phyloP scores from a whole-genome alignment of 768 basidiomycete genomes.

The Gloeophyllum trabeum region DNA sequence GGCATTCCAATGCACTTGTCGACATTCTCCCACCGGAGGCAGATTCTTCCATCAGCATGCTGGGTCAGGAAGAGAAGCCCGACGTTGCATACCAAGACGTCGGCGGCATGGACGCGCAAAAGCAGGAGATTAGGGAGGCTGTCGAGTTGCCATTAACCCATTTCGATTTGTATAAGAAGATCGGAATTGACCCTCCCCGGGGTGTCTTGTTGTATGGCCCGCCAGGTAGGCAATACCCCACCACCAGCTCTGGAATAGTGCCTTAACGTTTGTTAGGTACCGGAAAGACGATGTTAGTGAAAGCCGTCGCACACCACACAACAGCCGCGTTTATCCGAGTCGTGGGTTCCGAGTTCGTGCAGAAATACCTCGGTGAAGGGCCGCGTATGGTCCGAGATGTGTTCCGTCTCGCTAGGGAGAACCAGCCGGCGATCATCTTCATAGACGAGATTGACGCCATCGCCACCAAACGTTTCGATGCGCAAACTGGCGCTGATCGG shows the following conservation, averaged over 20 bases:
- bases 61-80: constrained; percentile 89
- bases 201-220: constrained; percentile 96
- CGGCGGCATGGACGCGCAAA: constrained; percentile 95
- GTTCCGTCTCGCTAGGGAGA: constrained; percentile 94
- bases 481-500: constrained; percentile 96
- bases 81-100: constrained; percentile 91
- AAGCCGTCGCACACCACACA: constrained; percentile 98
- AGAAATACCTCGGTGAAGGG: constrained; percentile 98
- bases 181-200: constrained; percentile 97
- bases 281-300: constrained; percentile 98
- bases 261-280: constrained; percentile 50
- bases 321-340: constrained; percentile 97
- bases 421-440: constrained; percentile 96
- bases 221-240: constrained; percentile 48
- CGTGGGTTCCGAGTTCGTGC: constrained; percentile 96
- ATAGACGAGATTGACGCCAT: constrained; percentile 99
- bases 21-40: constrained; percentile 98
- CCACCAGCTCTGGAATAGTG: not conserved
- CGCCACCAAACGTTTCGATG: constrained; percentile 98
- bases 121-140: constrained; percentile 97
- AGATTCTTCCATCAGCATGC: constrained; percentile 93
- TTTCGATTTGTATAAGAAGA: constrained; percentile 98
- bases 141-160: constrained; percentile 95
- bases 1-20: constrained; percentile 96
- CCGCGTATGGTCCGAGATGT: constrained; percentile 99